phyloP scores from a whole-genome alignment of 495 filamentous ascomycete genomes.

The Aspergillus ostianus region DNA sequence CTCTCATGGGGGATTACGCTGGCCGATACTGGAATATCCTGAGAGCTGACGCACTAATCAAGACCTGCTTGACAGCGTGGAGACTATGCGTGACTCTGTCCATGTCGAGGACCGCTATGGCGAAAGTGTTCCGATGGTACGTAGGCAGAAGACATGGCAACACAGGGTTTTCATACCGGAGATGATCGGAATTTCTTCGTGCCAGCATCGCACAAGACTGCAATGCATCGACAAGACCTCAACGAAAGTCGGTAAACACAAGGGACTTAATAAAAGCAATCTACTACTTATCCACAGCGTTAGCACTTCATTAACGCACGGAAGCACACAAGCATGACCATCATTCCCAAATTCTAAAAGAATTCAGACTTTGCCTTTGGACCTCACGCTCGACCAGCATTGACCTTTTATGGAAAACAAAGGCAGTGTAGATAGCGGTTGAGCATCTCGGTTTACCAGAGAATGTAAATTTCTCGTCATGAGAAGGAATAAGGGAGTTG shows the following conservation, averaged over 20 bases:
- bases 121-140: too few relatives aligned
- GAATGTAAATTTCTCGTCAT: constrained; percentile 63
- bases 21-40: too few relatives aligned
- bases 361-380: constrained; percentile 69
- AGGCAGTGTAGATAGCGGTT: constrained; percentile 55
- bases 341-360: constrained; percentile 4
- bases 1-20: too few relatives aligned
- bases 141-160: neutral
- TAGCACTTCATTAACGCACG: neutral
- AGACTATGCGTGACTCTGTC: too few relatives aligned
- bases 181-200: too few relatives aligned
- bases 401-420: constrained; percentile 15
- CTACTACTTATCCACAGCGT: constrained; percentile 1
- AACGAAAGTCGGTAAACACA: too few relatives aligned
- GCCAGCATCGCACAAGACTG: too few relatives aligned
- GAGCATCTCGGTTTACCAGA: constrained; percentile 80
- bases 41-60: too few relatives aligned
- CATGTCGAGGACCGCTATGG: too few relatives aligned
- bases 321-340: neutral
- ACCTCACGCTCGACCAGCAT: constrained; percentile 70
- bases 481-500: neutral
- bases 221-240: too few relatives aligned
- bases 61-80: too few relatives aligned
- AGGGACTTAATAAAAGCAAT: neutral
- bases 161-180: too few relatives aligned